Base-by-base conservation (phyloP, 2,329 filamentous ascomycete species). In the Microdochium paspali region DNA sequence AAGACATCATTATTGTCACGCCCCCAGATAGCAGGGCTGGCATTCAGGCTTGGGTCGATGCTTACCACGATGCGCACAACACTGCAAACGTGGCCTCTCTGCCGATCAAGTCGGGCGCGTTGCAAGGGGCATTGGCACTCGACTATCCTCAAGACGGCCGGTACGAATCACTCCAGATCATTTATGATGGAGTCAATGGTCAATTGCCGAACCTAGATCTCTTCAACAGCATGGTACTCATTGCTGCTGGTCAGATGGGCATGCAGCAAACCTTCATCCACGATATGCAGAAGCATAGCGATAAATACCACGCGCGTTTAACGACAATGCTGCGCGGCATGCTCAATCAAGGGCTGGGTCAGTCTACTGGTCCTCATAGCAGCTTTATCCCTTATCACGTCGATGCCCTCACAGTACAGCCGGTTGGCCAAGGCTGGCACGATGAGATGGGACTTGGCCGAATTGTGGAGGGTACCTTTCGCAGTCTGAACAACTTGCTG, bases 351-450 rank as follows among this genome's bases (percentile, higher is more conserved):
- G 90, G 87, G 0, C 71, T 96, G 1, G 93, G 93, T 1, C 85
- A 91, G 55, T 87, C 90, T 4, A 89, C 88, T 4, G 93, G 93
- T 4, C 85, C 91, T 2, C 93, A 98, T 64, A 95, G 89, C 64
- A 86, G 85, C 56, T 98, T 98, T 64, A 96, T 98, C 60, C 90
- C 93, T 1, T 98, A 98, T 62, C 93, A 97, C 58, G 87, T 98
- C 51, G 93, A 98, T 63, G 93, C 93, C 2, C 85, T 98, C 53
- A 98, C 93, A 1, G 71, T 98, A 39, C 89, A 93, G 59, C 88
- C 93, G 0, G 86, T 89, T 50, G 91, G 91, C 1, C 75, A 91
- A 39, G 93, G 93, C 26, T 95, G 90, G 89, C 89, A 97, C 60
- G 93, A 98, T 63, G 93, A 97, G 67, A 97, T 97, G 88, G 87